Evolutionary conservation across 2,329 filamentous ascomycete species (phyloP), one percentile per base, ranked within the genome.

Genomic region (Fusarium hainanense): DNA sequence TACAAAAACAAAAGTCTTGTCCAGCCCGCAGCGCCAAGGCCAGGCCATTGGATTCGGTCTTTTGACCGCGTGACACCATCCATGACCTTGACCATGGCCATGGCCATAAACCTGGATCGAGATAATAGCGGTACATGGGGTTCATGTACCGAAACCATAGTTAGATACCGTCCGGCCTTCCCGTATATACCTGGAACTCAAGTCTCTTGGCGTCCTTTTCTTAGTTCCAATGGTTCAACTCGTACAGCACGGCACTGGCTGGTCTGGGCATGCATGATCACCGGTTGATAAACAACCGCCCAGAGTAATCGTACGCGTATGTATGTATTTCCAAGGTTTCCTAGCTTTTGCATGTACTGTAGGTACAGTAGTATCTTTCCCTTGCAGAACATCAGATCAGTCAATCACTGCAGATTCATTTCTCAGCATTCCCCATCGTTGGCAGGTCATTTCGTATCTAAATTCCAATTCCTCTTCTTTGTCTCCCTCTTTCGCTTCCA

Each of bases 381-480:
- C 34, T 37, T 37, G 34, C 34, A 37, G 18, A 37, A 10, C 34
- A 37, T 37, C 34, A 37, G 34, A 37, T 37, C 34, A n/a, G 34
- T 37, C 34, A 37, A n/a, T n/a, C n/a, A 37, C 34, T 37, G 34
- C 34, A 37, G 10, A 37, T 50, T 62, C 63, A 68, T 68, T 54
- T 66, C 63, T 67, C 43, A 40, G n/a, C 63, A 66, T 66, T 66
- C 63, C 63, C 51, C 21, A 23, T 16, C n/a, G 44, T 54, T 52
- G 28, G 25, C 51, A 34, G 16, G n/a, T 66, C 61, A 66, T 66
- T 52, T 66, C 63, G 27, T 66, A 16, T 52, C 10, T 14, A 52
- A 42, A 52, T 52, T 43, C 25, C 34, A 69, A 69, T 54, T 64
- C 49, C 30, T 30, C 12, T 9, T 48, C 47, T 51, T 30, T 43